Base-by-base conservation (phyloP, 78 protist genomes). In the Mantamonas sphyraenae region DNA sequence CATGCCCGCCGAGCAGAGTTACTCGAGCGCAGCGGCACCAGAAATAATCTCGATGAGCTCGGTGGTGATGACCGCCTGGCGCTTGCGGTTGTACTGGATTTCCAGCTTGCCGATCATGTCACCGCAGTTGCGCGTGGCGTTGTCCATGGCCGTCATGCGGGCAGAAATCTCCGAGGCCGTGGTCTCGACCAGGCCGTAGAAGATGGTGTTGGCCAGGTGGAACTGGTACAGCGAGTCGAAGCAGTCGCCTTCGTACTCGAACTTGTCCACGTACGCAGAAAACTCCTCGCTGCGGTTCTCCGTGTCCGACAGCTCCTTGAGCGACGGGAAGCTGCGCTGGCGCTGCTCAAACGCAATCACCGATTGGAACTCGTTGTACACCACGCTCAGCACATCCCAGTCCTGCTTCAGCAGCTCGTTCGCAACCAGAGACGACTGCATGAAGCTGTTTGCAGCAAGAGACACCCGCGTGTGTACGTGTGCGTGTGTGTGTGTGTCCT, bases 11-110 rank as follows among this genome's bases (percentile, higher is more conserved):
- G n/a, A n/a, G n/a, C n/a, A n/a, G n/a, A n/a, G n/a, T n/a, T n/a
- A n/a, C 53, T 47, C 53, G 33, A 79, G 74, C 30, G 84, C 84
- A 31, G 77, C 43, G 50, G 82, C 82, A 53, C 87, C 87, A 0
- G 80, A 56, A 37, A 82, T 77, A 42, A 82, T 82, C 53, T 82
- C 87, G 35, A 68, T 69, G 28, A 82, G 82, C 79, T 82, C 87
- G 79, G 66, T 51, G 35, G 87, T 82, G 67, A 82, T 76, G 59
- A 50, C 73, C 42, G 87, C 87, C 78, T 82, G 87, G 35, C 87
- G 81, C 16, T 64, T 45, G 19, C 87, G 81, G 70, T 82, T 82
- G 83, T 76, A 82, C 22, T 20, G 2, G 51, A 82, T 30, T 22
- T 22, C 1, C 20, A 82, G 79, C 61, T 50, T 63, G 50, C 7